Conservation (phyloP, 1,139 yeast species). For the Lodderomyces orthopsilosis region DNA sequence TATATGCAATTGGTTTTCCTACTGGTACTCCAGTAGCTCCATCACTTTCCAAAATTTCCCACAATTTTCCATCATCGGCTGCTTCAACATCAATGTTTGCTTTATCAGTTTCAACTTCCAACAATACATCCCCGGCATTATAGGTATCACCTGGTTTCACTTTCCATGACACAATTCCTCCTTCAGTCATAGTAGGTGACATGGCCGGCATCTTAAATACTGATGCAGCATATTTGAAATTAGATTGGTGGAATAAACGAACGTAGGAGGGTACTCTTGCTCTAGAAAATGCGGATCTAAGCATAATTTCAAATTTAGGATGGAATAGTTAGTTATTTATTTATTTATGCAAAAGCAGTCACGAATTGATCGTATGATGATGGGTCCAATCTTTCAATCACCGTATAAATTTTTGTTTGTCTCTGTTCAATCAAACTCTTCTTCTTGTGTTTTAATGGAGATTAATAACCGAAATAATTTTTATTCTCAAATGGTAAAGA, state of each 20-base stretch:
- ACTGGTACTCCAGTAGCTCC: constrained; percentile 81
- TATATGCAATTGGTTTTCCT: constrained; percentile 83
- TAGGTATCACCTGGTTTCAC: constrained; percentile 77
- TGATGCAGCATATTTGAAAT: constrained; percentile 42
- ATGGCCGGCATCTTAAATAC: constrained; percentile 93
- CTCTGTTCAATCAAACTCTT: not conserved
- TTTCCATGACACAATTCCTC: constrained; percentile 96
- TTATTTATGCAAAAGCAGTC: not conserved
- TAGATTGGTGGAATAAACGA: constrained; percentile 20
- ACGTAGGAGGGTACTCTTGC: constrained; percentile 6
- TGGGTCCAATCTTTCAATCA: not conserved
- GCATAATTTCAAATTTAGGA: constrained; percentile 7
- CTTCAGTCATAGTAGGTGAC: constrained; percentile 98
- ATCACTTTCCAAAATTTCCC: constrained; percentile 66
- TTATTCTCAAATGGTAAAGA: not conserved
- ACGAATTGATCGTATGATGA: not conserved
- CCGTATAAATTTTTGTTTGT: too few relatives aligned
- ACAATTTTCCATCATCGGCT: constrained; percentile 84
- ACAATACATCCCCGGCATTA: constrained; percentile 78
- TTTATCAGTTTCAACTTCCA: constrained; percentile 92
- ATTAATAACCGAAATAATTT: constrained; percentile 6
- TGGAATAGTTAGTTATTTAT: constrained; percentile 3
- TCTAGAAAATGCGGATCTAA: constrained; percentile 11
- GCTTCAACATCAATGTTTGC: constrained; percentile 94
- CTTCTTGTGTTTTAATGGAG: constrained; percentile 1